Evolutionary conservation across 495 filamentous ascomycete species (phyloP).

Genomic region (Achaetomiella virescens): DNA sequence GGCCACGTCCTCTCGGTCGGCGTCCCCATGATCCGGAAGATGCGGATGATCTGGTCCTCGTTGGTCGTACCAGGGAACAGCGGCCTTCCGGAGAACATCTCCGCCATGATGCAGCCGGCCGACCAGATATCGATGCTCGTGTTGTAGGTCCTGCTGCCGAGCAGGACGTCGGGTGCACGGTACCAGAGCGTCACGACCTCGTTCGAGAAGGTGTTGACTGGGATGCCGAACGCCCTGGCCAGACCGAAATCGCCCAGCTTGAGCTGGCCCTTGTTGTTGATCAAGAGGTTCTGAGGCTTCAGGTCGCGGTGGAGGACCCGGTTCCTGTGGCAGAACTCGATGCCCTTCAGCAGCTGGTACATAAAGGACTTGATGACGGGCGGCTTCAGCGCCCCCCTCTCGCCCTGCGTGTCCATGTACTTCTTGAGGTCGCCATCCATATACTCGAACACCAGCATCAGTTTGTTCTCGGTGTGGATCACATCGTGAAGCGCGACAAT

Average conservation of each 20-base stretch:
- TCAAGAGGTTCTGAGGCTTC: constrained; percentile 92
- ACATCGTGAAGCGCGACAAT: constrained; percentile 98
- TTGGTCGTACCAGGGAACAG: constrained; percentile 94
- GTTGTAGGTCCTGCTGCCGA: constrained; percentile 88
- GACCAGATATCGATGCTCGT: constrained; percentile 98
- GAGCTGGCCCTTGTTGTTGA: constrained; percentile 83
- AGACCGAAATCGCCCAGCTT: constrained; percentile 96
- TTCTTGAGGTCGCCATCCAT: constrained; percentile 99
- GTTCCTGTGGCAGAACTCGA: constrained; percentile 96
- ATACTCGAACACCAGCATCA: constrained; percentile 98
- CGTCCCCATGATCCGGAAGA: constrained; percentile 96
- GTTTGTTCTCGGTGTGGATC: constrained; percentile 98
- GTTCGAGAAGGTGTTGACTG: constrained; percentile 97
- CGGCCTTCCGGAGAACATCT: constrained; percentile 92
- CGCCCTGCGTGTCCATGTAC: constrained; percentile 91
- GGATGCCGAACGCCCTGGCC: constrained; percentile 89
- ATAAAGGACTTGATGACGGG: constrained; percentile 94
- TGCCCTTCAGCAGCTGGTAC: constrained; percentile 88
- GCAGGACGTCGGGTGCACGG: constrained; percentile 85
- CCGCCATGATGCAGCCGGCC: constrained; percentile 96
- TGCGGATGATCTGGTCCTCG: constrained; percentile 90
- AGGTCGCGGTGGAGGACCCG: constrained; percentile 92
- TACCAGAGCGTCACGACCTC: constrained; percentile 98
- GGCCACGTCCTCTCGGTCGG: constrained; percentile 91
- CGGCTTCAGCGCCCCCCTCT: constrained; percentile 76